Conservation (phyloP, 495 filamentous ascomycete species). For the Oleoguttula mirabilis region DNA sequence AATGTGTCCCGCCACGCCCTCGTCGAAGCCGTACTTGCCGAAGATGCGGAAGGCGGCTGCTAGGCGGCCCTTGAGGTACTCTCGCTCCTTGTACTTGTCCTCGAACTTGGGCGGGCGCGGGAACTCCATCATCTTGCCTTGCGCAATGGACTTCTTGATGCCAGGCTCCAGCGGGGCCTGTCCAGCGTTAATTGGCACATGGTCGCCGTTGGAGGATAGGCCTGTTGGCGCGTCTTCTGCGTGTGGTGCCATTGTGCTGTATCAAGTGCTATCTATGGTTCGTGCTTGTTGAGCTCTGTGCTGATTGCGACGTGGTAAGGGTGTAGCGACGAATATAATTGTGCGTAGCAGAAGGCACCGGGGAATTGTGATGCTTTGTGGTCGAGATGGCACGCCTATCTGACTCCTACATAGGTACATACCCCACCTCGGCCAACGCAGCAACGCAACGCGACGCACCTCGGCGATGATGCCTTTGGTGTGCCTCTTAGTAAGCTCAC, state of each 20-base stretch:
- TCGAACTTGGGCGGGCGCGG: slow-evolving; percentile 44
- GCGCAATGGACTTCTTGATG: slow-evolving; percentile 17
- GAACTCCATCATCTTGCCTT: slow-evolving; percentile 36
- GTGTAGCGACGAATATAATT: too few species aligned
- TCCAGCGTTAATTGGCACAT: slow-evolving; percentile 13
- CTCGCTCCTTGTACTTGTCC: slow-evolving; percentile 49
- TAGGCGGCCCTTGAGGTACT: slow-evolving; percentile 53
- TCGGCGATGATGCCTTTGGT: too few species aligned
- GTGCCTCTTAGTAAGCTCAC: too few species aligned
- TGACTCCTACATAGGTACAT: too few species aligned
- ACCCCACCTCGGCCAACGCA: too few species aligned
- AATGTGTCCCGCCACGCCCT: slow-evolving; percentile 36
- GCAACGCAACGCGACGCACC: too few species aligned
- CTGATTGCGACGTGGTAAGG: too few species aligned
- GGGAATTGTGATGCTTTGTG: too few species aligned
- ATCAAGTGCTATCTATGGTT: too few species aligned
- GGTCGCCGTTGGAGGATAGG: slow-evolving; percentile 9
- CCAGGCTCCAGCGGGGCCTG: slow-evolving; percentile 25
- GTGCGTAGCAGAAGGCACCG: too few species aligned
- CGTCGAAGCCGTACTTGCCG: slow-evolving; percentile 54
- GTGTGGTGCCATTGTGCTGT: slow-evolving; percentile 17
- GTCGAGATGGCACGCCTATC: too few species aligned
- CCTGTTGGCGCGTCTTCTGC: slow-evolving; percentile 5
- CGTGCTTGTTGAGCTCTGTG: too few species aligned
- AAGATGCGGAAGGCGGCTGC: slow-evolving; percentile 60